These are phyloP conservation scores for Kluyveromyces aestuarii DNA, from an alignment of 805 yeast species.

Conservation along the genomic window DNA sequence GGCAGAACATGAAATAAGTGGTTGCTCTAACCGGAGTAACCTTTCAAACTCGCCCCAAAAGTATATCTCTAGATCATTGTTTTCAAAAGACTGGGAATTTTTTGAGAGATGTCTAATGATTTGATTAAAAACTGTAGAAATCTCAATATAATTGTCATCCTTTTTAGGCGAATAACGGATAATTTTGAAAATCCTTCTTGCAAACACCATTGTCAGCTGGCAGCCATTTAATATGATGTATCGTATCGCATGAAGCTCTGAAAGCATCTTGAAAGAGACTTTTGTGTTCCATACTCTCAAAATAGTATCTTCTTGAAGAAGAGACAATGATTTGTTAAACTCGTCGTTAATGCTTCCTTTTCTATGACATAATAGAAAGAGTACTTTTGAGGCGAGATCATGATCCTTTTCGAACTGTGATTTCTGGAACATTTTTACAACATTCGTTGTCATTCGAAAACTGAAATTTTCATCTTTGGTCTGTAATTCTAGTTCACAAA, in stretches of 20 bases:
- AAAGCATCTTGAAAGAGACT: constrained; percentile 17
- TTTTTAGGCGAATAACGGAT: not conserved
- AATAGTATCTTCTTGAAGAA: constrained; percentile 34
- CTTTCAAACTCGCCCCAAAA: constrained; percentile 11
- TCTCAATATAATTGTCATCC: constrained; percentile 15
- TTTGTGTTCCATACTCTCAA: constrained; percentile 31
- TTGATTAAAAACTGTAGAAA: constrained; percentile 10
- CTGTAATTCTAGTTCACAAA: not conserved
- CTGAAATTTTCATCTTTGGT: not conserved
- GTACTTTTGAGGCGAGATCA: not conserved
- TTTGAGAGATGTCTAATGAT: constrained; percentile 8
- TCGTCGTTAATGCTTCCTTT: constrained; percentile 4
- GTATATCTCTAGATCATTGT: not conserved
- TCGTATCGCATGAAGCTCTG: constrained; percentile 4
- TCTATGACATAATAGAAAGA: constrained; percentile 7
- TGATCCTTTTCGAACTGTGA: not conserved
- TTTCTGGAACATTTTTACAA: not conserved
- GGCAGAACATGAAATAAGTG: constrained; percentile 11
- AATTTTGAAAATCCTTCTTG: not conserved
- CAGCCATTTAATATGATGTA: constrained; percentile 10
- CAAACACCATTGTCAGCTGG: not conserved
- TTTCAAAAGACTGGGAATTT: not conserved
- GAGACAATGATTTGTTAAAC: constrained; percentile 24
- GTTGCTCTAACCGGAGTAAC: constrained; percentile 10
- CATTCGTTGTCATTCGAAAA: not conserved